Evolutionary conservation across 1,284 basidiomycete genomes (phyloP), one percentile per base, ranked within the genome.

Genomic region (Uromyces viciae-fabae): DNA sequence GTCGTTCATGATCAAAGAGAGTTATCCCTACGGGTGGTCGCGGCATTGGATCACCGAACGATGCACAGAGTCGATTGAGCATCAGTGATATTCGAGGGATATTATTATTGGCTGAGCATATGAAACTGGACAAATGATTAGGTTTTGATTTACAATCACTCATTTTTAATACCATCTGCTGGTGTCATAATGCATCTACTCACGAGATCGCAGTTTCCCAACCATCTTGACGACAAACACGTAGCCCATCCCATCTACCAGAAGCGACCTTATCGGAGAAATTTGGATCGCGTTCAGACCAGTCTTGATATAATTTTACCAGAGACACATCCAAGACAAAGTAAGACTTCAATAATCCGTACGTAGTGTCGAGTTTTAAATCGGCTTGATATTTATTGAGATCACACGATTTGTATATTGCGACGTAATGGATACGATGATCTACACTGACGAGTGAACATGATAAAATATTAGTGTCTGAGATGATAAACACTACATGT

Each of bases 71-170:
- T n/a, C 83, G 82, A 43, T 92, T 91, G 49, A 97, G 90, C 91
- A 98, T 94, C 81, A 92, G 92, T 4, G 93, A 92, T 84, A 97
- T 98, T 0, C 95, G 91, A 1, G 90, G 87, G 73, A 98, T 99
- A 84, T 99, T 96, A 86, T 99, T 99, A 85, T 98, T 99, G 0
- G 95, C 94, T 22, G 95, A 98, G 85, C 96, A 99, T 83, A 99
- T 98, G 87, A 99, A 99, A 11, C 95, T 96, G 82, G 0, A 25
- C n/a, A n/a, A n/a, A n/a, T n/a, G n/a, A 22, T 19, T 66, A 64
- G 3, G n/a, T n/a, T n/a, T n/a, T n/a, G n/a, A n/a, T n/a, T n/a
- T n/a, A n/a, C n/a, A 7, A 3, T 28, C n/a, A 14, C 31, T 28
- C 17, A 28, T 33, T 3, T 25, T 3, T 4, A 33, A 22, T 64